These are phyloP conservation scores for Diaporthe eres DNA, from an alignment of 2,329 filamentous ascomycete species.

Conservation along the genomic window DNA sequence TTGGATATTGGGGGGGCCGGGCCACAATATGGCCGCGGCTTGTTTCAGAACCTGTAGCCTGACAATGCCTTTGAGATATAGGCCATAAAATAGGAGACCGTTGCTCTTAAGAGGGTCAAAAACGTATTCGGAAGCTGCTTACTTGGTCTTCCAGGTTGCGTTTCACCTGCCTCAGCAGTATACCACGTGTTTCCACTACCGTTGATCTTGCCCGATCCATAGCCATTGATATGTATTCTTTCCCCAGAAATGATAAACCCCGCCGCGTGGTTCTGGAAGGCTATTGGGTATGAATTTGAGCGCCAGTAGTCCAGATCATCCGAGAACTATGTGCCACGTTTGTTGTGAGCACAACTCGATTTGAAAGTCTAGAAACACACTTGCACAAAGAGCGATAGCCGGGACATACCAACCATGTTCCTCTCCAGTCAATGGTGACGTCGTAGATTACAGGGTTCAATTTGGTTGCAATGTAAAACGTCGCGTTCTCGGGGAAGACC, in stretches of 20 bases:
- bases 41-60: too few species aligned
- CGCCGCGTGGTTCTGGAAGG: constrained; percentile 69
- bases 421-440: constrained; percentile 66
- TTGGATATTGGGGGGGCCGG: too few species aligned
- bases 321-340: constrained; percentile 54
- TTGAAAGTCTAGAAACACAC: not conserved
- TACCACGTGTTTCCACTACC: constrained; percentile 71
- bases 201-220: constrained; percentile 66
- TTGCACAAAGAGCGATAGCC: not conserved
- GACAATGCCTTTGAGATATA: too few species aligned
- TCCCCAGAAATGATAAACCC: constrained; percentile 65
- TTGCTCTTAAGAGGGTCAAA: too few species aligned
- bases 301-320: constrained; percentile 68
- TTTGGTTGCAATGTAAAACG: constrained; percentile 64
- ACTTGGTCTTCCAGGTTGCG: constrained; percentile 63
- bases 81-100: too few species aligned
- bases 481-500: constrained; percentile 63
- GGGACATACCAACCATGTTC: constrained; percentile 61
- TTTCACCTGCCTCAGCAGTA: constrained; percentile 59
- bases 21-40: too few species aligned
- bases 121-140: too few species aligned
- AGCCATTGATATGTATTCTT: constrained; percentile 65
- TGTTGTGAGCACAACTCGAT: constrained; percentile 22
- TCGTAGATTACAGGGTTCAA: constrained; percentile 65
- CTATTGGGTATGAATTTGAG: constrained; percentile 65